Base-by-base conservation (phyloP, 2,329 filamentous ascomycete genomes). In the Cercospora zeae-maydis region DNA sequence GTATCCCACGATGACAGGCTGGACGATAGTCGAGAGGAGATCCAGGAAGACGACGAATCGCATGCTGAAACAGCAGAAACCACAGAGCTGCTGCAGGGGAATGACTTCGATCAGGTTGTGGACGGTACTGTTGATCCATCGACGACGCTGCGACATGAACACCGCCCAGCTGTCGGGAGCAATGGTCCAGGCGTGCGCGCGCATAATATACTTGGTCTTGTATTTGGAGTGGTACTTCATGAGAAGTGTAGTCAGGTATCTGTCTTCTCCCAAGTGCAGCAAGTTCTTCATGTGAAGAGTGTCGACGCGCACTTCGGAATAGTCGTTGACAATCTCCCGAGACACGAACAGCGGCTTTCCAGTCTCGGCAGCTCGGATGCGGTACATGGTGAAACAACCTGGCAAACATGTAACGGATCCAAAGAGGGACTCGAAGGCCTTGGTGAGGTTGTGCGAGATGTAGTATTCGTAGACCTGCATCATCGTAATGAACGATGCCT, bases 61-160 rank as follows among this genome's bases (percentile, higher is more conserved):
- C 95, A 99, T 99, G 78, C 90, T 95, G 83, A 99, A 99, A 80
- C 95, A 99, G 84, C 95, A 99, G 88, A 99, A 99, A 79, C 95
- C 95, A 78, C 95, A 99, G 56, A 99, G 89, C 76, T 98, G 91
- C 65, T 90, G 87, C 77, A 99, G 83, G 5, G 93, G 93, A 66
- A 98, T 93, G 66, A 99, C 88, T 77, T 99, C 95, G 67, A 96
- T 90, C 66, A 99, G 83, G 77, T 99, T 99, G 83, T 99, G 95
- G 57, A 99, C 91, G 0, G 95, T 99, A 61, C 93, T 97, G 83
- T 99, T 99, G 79, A 99, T 99, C 95, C 95, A 99, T 76, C 95
- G 91, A 82, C 95, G 93, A 83, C 95, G 92, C 80, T 99, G 95
- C 27, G 95, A 99, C 77, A 98, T 83, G 84, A 99, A 98, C 63